These are phyloP conservation scores for Metschnikowia henanensis DNA, from an alignment of 805 yeast genomes.

Conservation along the genomic window DNA sequence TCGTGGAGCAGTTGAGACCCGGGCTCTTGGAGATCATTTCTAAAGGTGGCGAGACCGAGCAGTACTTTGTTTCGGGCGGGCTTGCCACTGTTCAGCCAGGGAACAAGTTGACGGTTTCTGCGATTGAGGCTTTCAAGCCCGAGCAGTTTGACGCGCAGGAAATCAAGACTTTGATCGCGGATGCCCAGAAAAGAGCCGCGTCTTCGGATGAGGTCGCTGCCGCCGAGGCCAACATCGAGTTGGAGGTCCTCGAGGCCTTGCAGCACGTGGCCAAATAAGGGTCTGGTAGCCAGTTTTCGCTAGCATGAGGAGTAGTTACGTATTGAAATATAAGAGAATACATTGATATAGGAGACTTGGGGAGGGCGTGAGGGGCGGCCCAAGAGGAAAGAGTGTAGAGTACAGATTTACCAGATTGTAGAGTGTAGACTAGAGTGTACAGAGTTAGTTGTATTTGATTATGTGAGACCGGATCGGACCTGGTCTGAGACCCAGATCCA, in stretches of 20 bases:
- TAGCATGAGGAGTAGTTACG: neutral
- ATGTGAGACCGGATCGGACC: too few relatives aligned
- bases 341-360: neutral
- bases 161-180: conserved; percentile 78
- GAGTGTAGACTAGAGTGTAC: too few relatives aligned
- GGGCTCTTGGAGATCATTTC: conserved; percentile 93
- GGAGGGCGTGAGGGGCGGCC: too few relatives aligned
- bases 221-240: conserved; percentile 93
- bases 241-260: conserved; percentile 95
- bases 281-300: neutral
- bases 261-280: conserved; percentile 72
- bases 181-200: conserved; percentile 88
- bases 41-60: conserved; percentile 65
- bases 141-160: conserved; percentile 81
- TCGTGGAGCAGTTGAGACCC: conserved; percentile 93
- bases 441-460: too few relatives aligned
- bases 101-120: conserved; percentile 84
- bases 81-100: conserved; percentile 96
- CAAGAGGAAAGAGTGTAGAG: neutral
- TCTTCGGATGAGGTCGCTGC: conserved; percentile 86
- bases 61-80: conserved; percentile 93
- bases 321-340: neutral
- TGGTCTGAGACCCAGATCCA: too few relatives aligned
- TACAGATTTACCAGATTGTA: too few relatives aligned
- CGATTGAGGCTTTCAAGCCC: conserved; percentile 93